These are phyloP conservation scores for Theileria luwenshuni DNA, from an alignment of 169 alveolate genomes.

Conservation along the genomic window DNA sequence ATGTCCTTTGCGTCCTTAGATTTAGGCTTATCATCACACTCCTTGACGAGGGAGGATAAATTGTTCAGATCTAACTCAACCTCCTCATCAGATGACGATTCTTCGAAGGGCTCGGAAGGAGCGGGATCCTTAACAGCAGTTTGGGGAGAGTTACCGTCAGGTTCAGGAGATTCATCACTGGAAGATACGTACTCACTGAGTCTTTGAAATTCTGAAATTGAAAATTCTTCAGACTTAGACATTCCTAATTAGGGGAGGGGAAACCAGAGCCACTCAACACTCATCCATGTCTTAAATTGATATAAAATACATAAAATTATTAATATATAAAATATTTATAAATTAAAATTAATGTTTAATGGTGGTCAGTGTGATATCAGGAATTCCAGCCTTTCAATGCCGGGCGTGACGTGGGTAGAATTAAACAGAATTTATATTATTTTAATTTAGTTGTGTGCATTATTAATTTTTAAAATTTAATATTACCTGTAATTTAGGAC, in stretches of 20 bases:
- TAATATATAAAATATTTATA: no score
- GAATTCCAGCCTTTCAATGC: neutral
- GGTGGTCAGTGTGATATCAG: neutral
- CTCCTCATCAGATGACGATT: constrained; percentile 14
- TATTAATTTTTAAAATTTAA: constrained; percentile 13
- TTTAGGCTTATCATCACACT: constrained; percentile 11
- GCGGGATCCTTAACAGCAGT: neutral
- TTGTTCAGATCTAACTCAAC: constrained; percentile 9
- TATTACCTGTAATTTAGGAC: neutral
- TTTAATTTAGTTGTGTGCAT: neutral
- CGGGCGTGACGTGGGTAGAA: constrained; percentile 11
- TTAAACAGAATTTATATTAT: neutral
- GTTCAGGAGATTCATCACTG: constrained; percentile 11
- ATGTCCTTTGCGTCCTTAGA: constrained; percentile 3
- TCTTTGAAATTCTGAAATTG: constrained; percentile 22
- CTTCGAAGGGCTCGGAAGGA: neutral
- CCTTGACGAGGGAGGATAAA: constrained; percentile 1
- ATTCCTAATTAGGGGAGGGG: neutral
- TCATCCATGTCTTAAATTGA: neutral
- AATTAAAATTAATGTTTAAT: no score
- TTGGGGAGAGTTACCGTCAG: neutral
- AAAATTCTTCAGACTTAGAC: constrained; percentile 11
- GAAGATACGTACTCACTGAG: constrained; percentile 8
- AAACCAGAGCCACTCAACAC: neutral
- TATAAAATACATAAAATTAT: no score